A percentile compares a stretch with the other conserved stretches of the same genome.
Evolutionary conservation across 306 rosid species (phyloP).

Genomic region (Urtica urens): DNA sequence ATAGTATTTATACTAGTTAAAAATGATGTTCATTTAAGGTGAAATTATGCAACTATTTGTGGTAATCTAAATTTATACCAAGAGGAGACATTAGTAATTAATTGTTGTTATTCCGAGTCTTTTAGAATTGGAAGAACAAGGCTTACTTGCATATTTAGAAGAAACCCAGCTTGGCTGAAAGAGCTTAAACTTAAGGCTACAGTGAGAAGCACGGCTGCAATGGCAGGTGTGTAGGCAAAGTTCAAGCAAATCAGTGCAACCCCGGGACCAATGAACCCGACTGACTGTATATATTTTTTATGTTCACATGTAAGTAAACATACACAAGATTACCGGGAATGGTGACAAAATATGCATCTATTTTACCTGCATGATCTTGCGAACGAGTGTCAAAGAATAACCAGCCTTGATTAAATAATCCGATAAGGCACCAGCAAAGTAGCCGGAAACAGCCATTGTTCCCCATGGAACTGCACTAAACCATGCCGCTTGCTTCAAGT

Average conservation of each 20-base stretch:
- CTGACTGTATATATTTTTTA: conserved; percentile 38
- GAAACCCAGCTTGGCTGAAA: conserved; percentile 92
- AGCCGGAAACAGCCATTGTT: conserved; percentile 86
- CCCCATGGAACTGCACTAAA: conserved; percentile 97
- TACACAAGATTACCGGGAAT: neutral
- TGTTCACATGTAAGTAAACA: conserved; percentile 9
- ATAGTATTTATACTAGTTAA: neutral
- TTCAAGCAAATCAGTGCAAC: conserved; percentile 65
- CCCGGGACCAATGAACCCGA: conserved; percentile 86
- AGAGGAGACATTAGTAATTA: too few species aligned
- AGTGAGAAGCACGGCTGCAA: conserved; percentile 56
- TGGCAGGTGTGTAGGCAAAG: conserved; percentile 49
- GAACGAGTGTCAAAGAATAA: conserved; percentile 51
- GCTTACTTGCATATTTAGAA: conserved; percentile 88
- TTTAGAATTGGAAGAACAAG: conserved; percentile 7
- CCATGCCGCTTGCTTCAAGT: conserved; percentile 92
- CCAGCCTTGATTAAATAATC: conserved; percentile 62
- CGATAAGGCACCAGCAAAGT: conserved; percentile 62
- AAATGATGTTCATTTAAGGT: too few species aligned
- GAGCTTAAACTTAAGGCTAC: conserved; percentile 82
- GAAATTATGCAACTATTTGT: too few species aligned
- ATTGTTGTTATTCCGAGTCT: too few species aligned
- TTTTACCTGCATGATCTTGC: conserved; percentile 84
- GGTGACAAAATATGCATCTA: neutral
- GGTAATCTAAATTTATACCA: too few species aligned